Percentiles rank a stretch among this genome's conserved stretches.
These are phyloP conservation scores for Blastosporella zonata DNA, from an alignment of 1,284 basidiomycete species.

Conservation along the genomic window DNA sequence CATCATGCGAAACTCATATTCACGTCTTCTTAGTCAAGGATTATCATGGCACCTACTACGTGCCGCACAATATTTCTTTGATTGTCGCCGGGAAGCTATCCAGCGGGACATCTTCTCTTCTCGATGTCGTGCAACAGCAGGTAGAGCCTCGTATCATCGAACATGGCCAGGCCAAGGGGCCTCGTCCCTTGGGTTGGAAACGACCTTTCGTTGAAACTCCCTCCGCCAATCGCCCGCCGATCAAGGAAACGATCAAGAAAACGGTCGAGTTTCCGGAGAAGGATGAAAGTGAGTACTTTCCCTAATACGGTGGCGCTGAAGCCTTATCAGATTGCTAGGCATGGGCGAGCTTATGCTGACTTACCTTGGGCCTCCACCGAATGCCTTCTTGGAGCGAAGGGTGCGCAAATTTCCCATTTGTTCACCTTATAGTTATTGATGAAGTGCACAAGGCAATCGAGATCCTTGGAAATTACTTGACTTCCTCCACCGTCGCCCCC, in stretches of 20 bases:
- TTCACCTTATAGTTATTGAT: neutral
- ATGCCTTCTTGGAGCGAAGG: constrained; percentile 75
- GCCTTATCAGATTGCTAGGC: constrained; percentile 25
- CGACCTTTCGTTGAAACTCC: constrained; percentile 92
- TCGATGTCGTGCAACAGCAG: constrained; percentile 76
- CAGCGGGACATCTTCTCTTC: constrained; percentile 63
- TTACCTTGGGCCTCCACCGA: constrained; percentile 78
- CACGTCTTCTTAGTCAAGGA: constrained; percentile 63
- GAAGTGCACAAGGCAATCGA: constrained; percentile 66
- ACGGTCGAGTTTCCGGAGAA: constrained; percentile 95
- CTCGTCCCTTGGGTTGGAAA: constrained; percentile 80
- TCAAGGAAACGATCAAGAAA: constrained; percentile 55
- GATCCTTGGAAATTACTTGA: constrained; percentile 85
- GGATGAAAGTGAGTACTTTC: constrained; percentile 73
- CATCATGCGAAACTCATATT: constrained; percentile 14
- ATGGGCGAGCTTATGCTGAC: constrained; percentile 84
- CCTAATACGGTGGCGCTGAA: neutral
- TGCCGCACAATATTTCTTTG: constrained; percentile 90
- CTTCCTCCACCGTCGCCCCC: constrained; percentile 86
- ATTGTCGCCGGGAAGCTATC: constrained; percentile 81
- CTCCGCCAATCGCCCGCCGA: constrained; percentile 62
- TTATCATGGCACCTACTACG: constrained; percentile 91
- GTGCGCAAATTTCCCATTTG: constrained; percentile 32
- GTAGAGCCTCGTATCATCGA: constrained; percentile 80
- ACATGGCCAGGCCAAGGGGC: constrained; percentile 68